Evolutionary conservation across 23 red algal genomes (phyloP), one percentile per base, ranked within the genome.

Genomic region (Cyanidiococcus yangmingshanensis): DNA sequence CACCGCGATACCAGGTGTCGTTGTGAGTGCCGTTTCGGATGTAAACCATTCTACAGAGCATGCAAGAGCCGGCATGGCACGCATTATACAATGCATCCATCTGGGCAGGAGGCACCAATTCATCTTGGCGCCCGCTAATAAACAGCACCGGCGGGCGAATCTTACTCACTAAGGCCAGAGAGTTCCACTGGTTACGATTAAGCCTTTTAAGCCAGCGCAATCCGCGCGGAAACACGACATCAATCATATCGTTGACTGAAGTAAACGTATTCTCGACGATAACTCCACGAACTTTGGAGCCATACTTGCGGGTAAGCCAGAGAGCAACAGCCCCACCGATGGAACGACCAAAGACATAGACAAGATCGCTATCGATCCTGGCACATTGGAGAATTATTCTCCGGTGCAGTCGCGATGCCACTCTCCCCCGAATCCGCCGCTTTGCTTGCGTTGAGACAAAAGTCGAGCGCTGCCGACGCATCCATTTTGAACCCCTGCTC

Each of bases 231-330:
- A 96, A 75, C 33, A 96, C 83, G 37, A 39, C 50, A 83, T 96
- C 91, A 45, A 96, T 89, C 75, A 83, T 87, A 58, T 87, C 83
- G 76, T 87, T 77, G 57, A 89, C 87, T 21, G 82, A 90, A 25
- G 83, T 90, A 41, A 96, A 96, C 0, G 91, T 96, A 76, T 96
- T 96, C 58, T 96, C 91, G 37, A 96, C 87, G 58, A 96, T 80
- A 26, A 96, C 39, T 32, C 91, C 91, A 38, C 68, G 59, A 67
- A 92, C 30, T 24, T 39, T 51, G 41, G 67, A 39, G 17, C 50
- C 31, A 39, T 84, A 51, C 29, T 81, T 63, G 59, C 38, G 74
- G 34, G 58, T 41, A 30, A 84, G 63, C 27, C 82, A 58, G 39
- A 96, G 78, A 27, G 82, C 91, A 37, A 88, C 87, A 0, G 91